Percentiles rank a stretch among this genome's conserved stretches.
These are phyloP conservation scores for Exophiala aquamarina DNA, from an alignment of 2,329 filamentous ascomycete genomes.

Conservation along the genomic window DNA sequence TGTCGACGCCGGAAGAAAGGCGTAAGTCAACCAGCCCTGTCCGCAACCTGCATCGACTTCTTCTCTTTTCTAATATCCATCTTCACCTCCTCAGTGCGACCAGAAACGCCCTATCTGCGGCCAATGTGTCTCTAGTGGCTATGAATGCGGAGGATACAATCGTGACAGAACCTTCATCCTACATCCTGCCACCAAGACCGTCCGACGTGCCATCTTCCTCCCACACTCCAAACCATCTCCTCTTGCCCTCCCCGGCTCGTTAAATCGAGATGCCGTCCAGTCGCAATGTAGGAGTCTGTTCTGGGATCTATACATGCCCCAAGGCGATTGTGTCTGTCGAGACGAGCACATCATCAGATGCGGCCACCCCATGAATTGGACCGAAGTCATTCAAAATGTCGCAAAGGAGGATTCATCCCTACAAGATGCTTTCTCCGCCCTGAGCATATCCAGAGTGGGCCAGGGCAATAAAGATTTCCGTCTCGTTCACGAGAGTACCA, in stretches of 20 bases:
- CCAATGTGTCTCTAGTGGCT: slow-evolving; percentile 59
- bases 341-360: slow-evolving; percentile 21
- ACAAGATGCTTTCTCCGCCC: slow-evolving; percentile 24
- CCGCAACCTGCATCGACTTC: too few species aligned
- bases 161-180: slow-evolving; percentile 62
- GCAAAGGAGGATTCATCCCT: slow-evolving; percentile 21
- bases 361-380: slow-evolving; percentile 27
- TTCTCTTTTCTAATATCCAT: too few species aligned
- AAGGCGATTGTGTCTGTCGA: slow-evolving; percentile 17
- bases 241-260: slow-evolving; percentile 19
- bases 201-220: slow-evolving; percentile 21
- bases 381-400: slow-evolving; percentile 20
- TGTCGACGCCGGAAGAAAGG: slow-evolving; percentile 61
- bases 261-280: slow-evolving; percentile 19
- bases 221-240: slow-evolving; percentile 11
- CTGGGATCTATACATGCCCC: slow-evolving; percentile 24
- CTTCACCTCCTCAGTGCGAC: slow-evolving; percentile 52
- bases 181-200: slow-evolving; percentile 25
- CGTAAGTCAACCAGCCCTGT: slow-evolving; percentile 39
- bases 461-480: slow-evolving; percentile 27
- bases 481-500: slow-evolving; percentile 33
- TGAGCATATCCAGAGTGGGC: slow-evolving; percentile 27
- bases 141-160: slow-evolving; percentile 63
- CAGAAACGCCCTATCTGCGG: slow-evolving; percentile 61
- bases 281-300: slow-evolving; percentile 25